Evolutionary conservation across 1,284 basidiomycete species (phyloP).

Genomic region (Gymnopus androsaceus): DNA sequence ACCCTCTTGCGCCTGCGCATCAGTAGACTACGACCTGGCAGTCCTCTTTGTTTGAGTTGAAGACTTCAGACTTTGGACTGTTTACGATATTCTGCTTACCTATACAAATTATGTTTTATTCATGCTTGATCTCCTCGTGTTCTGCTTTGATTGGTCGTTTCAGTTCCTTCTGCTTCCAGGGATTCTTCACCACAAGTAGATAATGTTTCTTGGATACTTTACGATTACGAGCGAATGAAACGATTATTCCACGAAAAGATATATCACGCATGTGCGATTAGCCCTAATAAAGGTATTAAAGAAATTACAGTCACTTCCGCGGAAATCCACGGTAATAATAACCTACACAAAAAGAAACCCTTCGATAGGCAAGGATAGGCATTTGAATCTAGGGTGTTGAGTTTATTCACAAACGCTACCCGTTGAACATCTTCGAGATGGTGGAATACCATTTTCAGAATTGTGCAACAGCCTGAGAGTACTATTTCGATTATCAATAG

Average conservation of each 20-base stretch:
- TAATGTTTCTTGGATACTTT: conserved; percentile 7
- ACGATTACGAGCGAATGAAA: conserved; percentile 10
- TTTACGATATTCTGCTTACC: not conserved
- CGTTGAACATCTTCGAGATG: too few species aligned
- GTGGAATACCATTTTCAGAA: too few species aligned
- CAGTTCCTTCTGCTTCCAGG: not conserved
- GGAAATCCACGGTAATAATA: too few species aligned
- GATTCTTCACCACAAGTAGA: conserved; percentile 7
- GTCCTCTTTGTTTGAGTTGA: not conserved
- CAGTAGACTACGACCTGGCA: conserved; percentile 9
- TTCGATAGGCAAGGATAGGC: too few species aligned
- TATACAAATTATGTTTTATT: conserved; percentile 6
- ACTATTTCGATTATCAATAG: too few species aligned
- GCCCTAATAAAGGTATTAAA: not conserved
- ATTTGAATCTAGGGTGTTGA: too few species aligned
- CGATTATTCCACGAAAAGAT: conserved; percentile 4
- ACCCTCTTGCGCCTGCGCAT: conserved; percentile 10
- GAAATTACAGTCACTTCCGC: too few species aligned
- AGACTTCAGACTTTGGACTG: conserved; percentile 7
- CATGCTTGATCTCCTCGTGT: not conserved
- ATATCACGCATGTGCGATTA: not conserved
- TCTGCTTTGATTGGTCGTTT: not conserved
- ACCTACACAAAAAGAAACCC: too few species aligned
- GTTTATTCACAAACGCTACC: too few species aligned
- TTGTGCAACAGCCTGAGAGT: too few species aligned